A percentile compares a stretch with the other conserved stretches of the same genome.
Evolutionary conservation across 2,329 filamentous ascomycete genomes (phyloP).

Genomic region (Cladosporium sp.): DNA sequence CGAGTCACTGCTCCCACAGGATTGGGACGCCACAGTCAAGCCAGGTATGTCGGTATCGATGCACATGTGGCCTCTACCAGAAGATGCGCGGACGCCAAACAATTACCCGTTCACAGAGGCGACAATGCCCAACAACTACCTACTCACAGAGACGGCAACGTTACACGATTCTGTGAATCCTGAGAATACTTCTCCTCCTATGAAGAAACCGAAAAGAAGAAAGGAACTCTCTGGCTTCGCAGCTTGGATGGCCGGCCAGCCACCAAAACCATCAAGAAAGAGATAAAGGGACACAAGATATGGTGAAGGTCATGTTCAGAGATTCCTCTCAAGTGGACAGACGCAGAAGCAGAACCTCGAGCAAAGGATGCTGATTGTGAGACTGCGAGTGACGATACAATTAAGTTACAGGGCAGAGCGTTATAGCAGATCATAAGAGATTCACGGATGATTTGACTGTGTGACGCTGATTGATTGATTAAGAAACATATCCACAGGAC

Average conservation of each 20-base stretch:
- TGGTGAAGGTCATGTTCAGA: neutral
- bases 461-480: no score
- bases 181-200: neutral
- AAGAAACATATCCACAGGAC: no score
- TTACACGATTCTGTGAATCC: no score
- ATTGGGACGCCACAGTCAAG: constrained; percentile 50
- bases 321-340: no score
- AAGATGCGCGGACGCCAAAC: neutral
- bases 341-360: no score
- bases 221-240: constrained; percentile 28
- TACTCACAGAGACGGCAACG: neutral
- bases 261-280: constrained; percentile 20
- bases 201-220: constrained; percentile 25
- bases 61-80: constrained; percentile 46
- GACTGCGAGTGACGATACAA: no score
- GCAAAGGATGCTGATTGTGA: no score
- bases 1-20: constrained; percentile 50
- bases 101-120: neutral
- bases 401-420: no score
- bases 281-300: constrained; percentile 25
- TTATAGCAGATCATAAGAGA: no score
- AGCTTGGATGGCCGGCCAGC: constrained; percentile 32
- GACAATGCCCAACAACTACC: constrained; percentile 11
- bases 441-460: no score
- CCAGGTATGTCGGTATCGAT: constrained; percentile 51